Conservation (phyloP, 306 rosid species). For the Vicia sativa region DNA sequence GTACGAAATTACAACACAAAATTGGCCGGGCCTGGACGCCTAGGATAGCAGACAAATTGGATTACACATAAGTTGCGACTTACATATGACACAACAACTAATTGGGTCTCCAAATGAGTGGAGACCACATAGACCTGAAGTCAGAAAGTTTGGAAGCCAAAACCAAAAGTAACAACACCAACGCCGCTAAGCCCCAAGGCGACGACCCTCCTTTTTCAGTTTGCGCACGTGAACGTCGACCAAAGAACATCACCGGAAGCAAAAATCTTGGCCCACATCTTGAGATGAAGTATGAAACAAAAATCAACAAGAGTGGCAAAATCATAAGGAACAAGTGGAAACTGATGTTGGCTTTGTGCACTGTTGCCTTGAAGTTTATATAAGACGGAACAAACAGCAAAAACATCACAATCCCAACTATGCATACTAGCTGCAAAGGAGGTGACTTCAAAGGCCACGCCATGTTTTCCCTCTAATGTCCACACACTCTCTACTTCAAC, state of each 20-base stretch:
- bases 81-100: slow-evolving; percentile 20
- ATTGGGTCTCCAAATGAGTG: slow-evolving; percentile 50
- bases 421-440: slow-evolving; percentile 55
- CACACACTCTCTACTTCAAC: not conserved
- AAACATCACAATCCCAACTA: slow-evolving; percentile 53
- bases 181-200: slow-evolving; percentile 66
- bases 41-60: not conserved
- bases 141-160: slow-evolving; percentile 58
- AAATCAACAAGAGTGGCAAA: slow-evolving; percentile 55
- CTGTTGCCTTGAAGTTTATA: slow-evolving; percentile 51
- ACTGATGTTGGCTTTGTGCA: slow-evolving; percentile 42
- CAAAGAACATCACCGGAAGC: slow-evolving; percentile 20
- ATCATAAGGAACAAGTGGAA: slow-evolving; percentile 53
- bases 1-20: slow-evolving; percentile 5
- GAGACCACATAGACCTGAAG: slow-evolving; percentile 69
- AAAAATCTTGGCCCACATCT: slow-evolving; percentile 43
- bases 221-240: not conserved
- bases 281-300: slow-evolving; percentile 47
- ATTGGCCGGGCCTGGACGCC: not conserved
- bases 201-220: slow-evolving; percentile 30
- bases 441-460: slow-evolving; percentile 65
- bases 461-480: slow-evolving; percentile 38
- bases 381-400: slow-evolving; percentile 59
- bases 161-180: slow-evolving; percentile 56
- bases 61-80: not conserved